Base-by-base conservation (phyloP, 108 stramenopile genomes). In the Discostella stelligeroides region DNA sequence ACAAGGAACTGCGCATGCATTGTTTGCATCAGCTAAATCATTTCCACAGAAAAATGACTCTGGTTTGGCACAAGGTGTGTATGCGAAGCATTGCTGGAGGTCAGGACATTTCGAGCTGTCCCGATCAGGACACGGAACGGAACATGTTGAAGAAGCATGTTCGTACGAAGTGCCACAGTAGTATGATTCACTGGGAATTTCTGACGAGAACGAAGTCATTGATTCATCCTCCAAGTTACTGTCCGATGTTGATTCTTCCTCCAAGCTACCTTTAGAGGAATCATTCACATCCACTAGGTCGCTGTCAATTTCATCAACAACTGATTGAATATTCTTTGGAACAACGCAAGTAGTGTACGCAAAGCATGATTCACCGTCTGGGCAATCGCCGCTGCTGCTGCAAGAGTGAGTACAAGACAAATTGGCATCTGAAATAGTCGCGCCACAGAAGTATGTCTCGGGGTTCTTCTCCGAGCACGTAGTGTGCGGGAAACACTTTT, bases 21-120 rank as follows among this genome's bases (percentile, higher is more conserved):
- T 27, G 15, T 82, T 61, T 6, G 93, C 93, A 78, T 91, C 85
- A 49, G 88, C 87, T 80, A 88, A 89, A 49, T 83, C 79, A 1
- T 50, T 74, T 39, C 94, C 94, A 55, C 94, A 95, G 74, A 85
- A 95, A 79, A 77, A 81, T 15, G 75, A 73, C 51, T 66, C 71
- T 24, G 80, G 75, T 15, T 77, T 76, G 20, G 43, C 43, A 51
- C 79, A 80, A 29, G 79, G 79, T 14, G 79, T 80, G 57, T 55
- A 80, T 29, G 79, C 71, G 50, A 49, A 80, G 59, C 79, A 80
- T 60, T 73, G 28, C 20, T 60, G 14, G 14, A 50, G 45, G 29
- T 62, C 68, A 59, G 79, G 79, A 28, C 79, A 80, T 15, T 73
- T 71, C 39, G 53, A 66, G 53, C 60, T 54, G 28, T 63, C 50